Conservation (phyloP, 768 basidiomycete species). For the Leccinum olivaceopallidum region DNA sequence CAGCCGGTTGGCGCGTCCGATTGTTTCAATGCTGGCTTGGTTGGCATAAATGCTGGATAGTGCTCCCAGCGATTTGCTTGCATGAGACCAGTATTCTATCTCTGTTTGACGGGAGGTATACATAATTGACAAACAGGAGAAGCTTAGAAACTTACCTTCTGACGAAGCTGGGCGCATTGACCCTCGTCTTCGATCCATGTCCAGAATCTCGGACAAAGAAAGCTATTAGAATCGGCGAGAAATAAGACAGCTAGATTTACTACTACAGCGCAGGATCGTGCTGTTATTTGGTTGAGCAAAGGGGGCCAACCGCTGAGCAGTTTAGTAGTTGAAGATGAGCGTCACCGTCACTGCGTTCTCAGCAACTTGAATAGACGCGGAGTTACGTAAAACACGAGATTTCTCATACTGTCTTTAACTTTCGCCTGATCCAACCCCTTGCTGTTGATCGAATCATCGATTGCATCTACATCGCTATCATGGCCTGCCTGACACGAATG, state of each 20-base stretch:
- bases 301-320: neutral
- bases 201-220: neutral
- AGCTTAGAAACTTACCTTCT: conserved; percentile 58
- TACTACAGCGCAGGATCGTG: conserved; percentile 2
- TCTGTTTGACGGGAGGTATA: conserved; percentile 43
- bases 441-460: too few species aligned
- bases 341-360: too few species aligned
- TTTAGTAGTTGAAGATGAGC: neutral
- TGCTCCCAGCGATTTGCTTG: conserved; percentile 54
- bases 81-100: conserved; percentile 75
- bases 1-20: conserved; percentile 72
- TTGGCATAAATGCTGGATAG: conserved; percentile 56
- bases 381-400: neutral
- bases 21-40: conserved; percentile 52
- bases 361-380: neutral
- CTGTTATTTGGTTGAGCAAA: neutral
- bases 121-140: conserved; percentile 11
- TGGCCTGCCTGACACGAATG: too few species aligned
- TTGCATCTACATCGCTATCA: too few species aligned
- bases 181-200: conserved; percentile 70
- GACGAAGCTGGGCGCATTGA: conserved; percentile 66
- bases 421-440: too few species aligned
- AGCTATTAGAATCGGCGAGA: neutral
- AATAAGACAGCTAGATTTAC: conserved; percentile 3
- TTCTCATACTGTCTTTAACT: too few species aligned